Conservation (phyloP, 1,284 basidiomycete species). For the Apiotrichum akiyoshidainum region DNA sequence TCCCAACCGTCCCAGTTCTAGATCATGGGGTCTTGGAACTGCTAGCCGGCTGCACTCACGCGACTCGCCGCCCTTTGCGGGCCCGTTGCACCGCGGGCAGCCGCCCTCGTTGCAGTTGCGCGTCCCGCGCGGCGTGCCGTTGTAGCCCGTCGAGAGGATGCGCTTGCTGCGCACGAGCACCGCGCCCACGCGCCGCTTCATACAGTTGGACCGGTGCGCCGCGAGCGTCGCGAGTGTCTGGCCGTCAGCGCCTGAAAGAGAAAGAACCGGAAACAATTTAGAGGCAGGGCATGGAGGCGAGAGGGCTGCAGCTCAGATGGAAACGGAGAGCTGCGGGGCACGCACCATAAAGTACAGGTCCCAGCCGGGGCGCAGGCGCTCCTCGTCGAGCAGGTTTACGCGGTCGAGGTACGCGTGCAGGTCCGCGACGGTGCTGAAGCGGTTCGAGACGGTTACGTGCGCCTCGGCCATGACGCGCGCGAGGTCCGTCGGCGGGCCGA, state of each 20-base stretch:
- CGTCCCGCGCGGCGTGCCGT: conserved; percentile 89
- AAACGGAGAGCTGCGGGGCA: background rate
- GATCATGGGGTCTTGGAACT: background rate
- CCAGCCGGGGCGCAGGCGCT: conserved; percentile 80
- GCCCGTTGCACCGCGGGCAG: conserved; percentile 73
- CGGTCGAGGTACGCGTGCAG: conserved; percentile 65
- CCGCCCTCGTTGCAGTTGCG: conserved; percentile 84
- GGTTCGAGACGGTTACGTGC: conserved; percentile 69
- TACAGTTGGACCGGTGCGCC: conserved; percentile 84
- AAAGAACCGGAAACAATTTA: no score
- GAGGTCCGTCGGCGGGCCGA: conserved; percentile 43
- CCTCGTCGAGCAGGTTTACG: conserved; percentile 66
- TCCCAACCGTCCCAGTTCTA: no score
- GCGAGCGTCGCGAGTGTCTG: conserved; percentile 83
- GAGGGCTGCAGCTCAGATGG: background rate
- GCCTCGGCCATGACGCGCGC: conserved; percentile 32
- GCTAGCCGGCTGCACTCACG: conserved; percentile 34
- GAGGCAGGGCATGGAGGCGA: no score
- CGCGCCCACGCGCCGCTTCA: conserved; percentile 95
- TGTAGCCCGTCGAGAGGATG: conserved; percentile 96
- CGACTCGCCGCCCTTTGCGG: conserved; percentile 56
- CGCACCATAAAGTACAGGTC: conserved; percentile 92
- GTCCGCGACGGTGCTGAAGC: conserved; percentile 58
- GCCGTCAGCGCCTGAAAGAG: background rate
- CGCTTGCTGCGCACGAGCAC: conserved; percentile 77